A percentile compares a stretch with the other conserved stretches of the same genome.
These are phyloP conservation scores for Hippophae tibetana DNA, from an alignment of 306 rosid species.

Conservation along the genomic window DNA sequence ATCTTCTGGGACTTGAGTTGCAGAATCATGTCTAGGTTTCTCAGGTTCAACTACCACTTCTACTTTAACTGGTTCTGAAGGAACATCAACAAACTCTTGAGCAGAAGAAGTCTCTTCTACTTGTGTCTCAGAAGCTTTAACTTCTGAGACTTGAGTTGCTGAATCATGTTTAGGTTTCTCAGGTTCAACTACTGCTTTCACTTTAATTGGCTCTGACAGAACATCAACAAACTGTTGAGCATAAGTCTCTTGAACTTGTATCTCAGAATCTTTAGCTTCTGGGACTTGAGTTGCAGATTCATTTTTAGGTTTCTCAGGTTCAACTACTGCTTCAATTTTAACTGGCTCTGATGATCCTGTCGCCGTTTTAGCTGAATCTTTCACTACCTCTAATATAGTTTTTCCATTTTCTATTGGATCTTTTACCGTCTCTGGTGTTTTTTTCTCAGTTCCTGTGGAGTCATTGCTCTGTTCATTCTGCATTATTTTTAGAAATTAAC, in stretches of 20 bases:
- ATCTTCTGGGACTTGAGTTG: too few species aligned
- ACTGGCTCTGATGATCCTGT: not conserved
- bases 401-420: not conserved
- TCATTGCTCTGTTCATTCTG: constrained; percentile 10
- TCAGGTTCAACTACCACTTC: too few species aligned
- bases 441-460: constrained; percentile 5
- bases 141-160: too few species aligned
- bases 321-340: not conserved
- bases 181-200: constrained; percentile 2
- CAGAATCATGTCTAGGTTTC: too few species aligned
- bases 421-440: not conserved
- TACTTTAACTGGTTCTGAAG: too few species aligned
- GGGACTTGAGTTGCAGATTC: not conserved
- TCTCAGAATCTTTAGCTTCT: not conserved
- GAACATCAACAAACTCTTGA: too few species aligned
- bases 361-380: not conserved
- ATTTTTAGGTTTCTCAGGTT: not conserved
- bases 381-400: not conserved
- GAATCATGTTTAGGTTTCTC: not conserved
- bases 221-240: not conserved
- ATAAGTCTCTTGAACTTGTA: not conserved
- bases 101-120: not conserved
- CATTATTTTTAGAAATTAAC: not conserved
- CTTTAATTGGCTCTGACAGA: not conserved
- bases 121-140: not conserved